Evolutionary conservation across 2,329 filamentous ascomycete genomes (phyloP).

Genomic region (Apiospora arundinis): DNA sequence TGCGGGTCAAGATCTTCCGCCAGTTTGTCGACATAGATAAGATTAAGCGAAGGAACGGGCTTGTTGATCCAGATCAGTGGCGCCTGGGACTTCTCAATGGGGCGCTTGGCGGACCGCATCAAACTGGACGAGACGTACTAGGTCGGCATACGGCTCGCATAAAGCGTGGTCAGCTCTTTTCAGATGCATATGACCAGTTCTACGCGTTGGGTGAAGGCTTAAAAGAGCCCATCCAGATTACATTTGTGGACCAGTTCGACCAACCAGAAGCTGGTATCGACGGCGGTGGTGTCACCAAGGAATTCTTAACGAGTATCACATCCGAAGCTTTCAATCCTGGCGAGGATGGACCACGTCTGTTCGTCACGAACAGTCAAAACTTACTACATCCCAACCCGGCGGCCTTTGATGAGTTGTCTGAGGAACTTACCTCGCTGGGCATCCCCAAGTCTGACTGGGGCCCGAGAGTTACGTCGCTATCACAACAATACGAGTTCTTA

Average conservation of each 20-base stretch:
- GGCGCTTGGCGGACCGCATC: conserved; percentile 27
- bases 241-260: conserved; percentile 91
- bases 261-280: conserved; percentile 92
- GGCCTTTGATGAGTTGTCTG: conserved; percentile 72
- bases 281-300: conserved; percentile 95
- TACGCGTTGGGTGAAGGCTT: conserved; percentile 80
- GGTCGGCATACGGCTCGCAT: conserved; percentile 79
- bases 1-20: conserved; percentile 89
- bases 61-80: conserved; percentile 77
- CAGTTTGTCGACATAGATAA: conserved; percentile 91
- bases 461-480: conserved; percentile 62
- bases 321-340: conserved; percentile 74
- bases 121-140: conserved; percentile 45
- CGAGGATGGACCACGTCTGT: conserved; percentile 65
- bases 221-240: conserved; percentile 96
- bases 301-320: conserved; percentile 90
- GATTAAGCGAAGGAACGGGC: conserved; percentile 69
- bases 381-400: conserved; percentile 88
- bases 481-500: conserved; percentile 86
- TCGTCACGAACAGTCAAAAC: conserved; percentile 84
- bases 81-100: conserved; percentile 63
- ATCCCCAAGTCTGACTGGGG: conserved; percentile 62
- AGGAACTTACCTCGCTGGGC: conserved; percentile 59
- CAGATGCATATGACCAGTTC: conserved; percentile 85
- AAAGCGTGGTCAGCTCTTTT: conserved; percentile 77